phyloP scores from a whole-genome alignment of 805 yeast genomes.

The Candida cerambycidarum region DNA sequence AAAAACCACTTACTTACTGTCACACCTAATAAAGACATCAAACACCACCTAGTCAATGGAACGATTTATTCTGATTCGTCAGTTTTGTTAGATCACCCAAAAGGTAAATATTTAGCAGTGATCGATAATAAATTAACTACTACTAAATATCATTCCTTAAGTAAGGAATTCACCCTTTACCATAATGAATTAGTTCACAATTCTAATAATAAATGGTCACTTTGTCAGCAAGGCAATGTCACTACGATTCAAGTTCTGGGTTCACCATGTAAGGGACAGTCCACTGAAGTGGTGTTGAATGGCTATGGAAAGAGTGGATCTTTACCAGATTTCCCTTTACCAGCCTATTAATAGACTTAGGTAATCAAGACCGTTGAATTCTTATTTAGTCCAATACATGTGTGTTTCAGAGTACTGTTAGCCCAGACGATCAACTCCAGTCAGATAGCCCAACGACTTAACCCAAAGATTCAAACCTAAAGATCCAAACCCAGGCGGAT shows the following conservation, averaged over 20 bases:
- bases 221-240: not conserved
- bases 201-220: constrained; percentile 2
- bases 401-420: no score
- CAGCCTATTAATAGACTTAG: not conserved
- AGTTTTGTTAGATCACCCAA: not conserved
- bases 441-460: no score
- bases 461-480: no score
- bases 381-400: no score
- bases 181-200: constrained; percentile 6
- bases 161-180: constrained; percentile 5
- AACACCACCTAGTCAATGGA: constrained; percentile 8
- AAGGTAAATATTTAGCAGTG: constrained; percentile 3
- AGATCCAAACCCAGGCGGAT: no score
- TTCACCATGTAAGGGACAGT: not conserved
- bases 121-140: not conserved
- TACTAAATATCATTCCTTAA: not conserved
- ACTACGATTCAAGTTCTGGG: not conserved
- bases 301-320: constrained; percentile 10
- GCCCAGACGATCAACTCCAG: no score
- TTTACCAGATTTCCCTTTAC: constrained; percentile 13
- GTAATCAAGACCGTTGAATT: no score
- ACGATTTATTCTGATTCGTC: constrained; percentile 9
- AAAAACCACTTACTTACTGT: constrained; percentile 1
- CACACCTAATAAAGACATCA: constrained; percentile 3
- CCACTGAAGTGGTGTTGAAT: constrained; percentile 2